Percentiles rank a stretch among this genome's conserved stretches.
phyloP scores from a whole-genome alignment of 495 filamentous ascomycete genomes.

The Chaetomium cochliodes region DNA sequence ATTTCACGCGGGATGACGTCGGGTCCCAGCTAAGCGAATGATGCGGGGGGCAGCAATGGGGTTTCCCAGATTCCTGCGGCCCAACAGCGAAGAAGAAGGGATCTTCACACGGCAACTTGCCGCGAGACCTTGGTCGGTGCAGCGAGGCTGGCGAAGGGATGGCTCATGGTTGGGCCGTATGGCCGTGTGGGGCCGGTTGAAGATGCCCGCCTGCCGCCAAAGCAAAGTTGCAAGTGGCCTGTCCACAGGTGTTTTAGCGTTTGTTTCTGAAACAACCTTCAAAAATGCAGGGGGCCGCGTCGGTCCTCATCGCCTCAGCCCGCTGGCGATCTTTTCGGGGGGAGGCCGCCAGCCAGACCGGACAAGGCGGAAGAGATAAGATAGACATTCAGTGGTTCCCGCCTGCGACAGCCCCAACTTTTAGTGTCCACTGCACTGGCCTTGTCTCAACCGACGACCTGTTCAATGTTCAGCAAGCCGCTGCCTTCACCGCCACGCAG shows the following conservation, averaged over 20 bases:
- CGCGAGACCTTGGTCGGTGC: neutral
- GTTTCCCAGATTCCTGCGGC: neutral
- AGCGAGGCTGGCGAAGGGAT: too few relatives aligned
- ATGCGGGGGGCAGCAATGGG: neutral
- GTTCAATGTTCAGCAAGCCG: too few relatives aligned
- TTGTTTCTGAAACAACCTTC: conserved; percentile 13
- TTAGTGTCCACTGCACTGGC: neutral
- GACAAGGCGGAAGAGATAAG: neutral
- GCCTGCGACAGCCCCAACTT: neutral
- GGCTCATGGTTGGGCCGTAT: neutral
- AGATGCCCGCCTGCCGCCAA: too few relatives aligned
- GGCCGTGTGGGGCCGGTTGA: neutral
- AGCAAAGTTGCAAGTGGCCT: conserved; percentile 9
- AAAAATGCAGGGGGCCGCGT: neutral
- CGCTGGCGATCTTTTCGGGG: neutral
- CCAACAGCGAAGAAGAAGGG: neutral
- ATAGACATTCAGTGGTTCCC: neutral
- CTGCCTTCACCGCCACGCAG: too few relatives aligned
- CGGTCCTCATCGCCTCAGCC: neutral
- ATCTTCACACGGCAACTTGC: conserved; percentile 2
- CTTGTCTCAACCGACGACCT: neutral
- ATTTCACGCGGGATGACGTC: conserved; percentile 6
- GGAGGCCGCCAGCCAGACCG: neutral
- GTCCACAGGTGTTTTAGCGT: neutral
- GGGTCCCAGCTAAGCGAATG: neutral